These are phyloP conservation scores for Immersiporthe knoxdaviesiana DNA, from an alignment of 2,329 filamentous ascomycete species.

Conservation along the genomic window DNA sequence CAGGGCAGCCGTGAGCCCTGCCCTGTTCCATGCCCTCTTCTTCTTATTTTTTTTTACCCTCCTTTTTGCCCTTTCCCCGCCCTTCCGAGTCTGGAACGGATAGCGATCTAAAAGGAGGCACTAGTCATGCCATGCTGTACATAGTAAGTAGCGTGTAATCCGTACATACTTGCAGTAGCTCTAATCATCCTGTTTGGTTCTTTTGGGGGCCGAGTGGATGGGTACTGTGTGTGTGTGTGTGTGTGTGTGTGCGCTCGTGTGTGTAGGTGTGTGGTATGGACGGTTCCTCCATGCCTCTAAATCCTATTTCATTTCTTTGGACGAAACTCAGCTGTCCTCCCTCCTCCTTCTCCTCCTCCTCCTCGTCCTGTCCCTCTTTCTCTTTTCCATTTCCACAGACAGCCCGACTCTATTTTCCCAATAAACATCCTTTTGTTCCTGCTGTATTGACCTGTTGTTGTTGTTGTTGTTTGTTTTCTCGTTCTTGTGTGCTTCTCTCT, in stretches of 20 bases:
- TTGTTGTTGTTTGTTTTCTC: too few species aligned
- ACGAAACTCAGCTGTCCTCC: neutral
- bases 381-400: neutral
- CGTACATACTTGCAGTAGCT: too few species aligned
- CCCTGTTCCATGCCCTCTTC: neutral
- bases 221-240: too few species aligned
- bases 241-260: too few species aligned
- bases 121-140: neutral
- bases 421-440: neutral
- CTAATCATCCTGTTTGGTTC: neutral
- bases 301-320: neutral
- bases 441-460: neutral
- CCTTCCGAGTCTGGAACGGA: neutral
- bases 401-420: neutral
- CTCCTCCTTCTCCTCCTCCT: too few species aligned
- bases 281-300: neutral
- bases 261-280: neutral
- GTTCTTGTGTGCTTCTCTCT: neutral
- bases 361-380: neutral
- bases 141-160: too few species aligned
- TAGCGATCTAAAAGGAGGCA: neutral
- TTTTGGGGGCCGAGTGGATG: neutral
- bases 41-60: neutral
- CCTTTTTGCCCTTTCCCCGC: neutral
- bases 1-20: neutral